Evolutionary conservation across 306 rosid genomes (phyloP), one percentile per base, ranked within the genome.

Genomic region (Cucumis cinereus): DNA sequence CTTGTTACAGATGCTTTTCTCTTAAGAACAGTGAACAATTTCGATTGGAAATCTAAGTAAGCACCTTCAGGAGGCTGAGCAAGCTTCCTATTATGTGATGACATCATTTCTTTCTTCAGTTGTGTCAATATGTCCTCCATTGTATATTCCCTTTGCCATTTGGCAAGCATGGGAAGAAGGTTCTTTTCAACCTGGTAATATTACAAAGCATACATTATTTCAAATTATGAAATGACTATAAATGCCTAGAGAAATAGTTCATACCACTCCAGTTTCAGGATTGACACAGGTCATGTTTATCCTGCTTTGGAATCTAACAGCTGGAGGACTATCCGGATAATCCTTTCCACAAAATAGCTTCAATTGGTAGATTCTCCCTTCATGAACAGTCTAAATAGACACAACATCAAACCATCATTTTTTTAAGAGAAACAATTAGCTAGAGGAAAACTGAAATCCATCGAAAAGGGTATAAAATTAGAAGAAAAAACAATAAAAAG

Each of bases 291-390:
- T 90, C 97, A 94, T 90, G 85, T 92, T 92, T 81, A 94, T 83
- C 86, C 92, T 87, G 72, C 97, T 86, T 83, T 92, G 99, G 84
- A 94, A 92, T 84, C 95, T 90, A 72, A 92, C 99, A 63, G 93
- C 84, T 76, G 99, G 99, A 59, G 97, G 96, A 53, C 85, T 89
- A 66, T 89, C 97, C 1, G 97, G 99, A 83, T 94, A 94, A 77
- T 92, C 99, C 82, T 87, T 86, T 73, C 96, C 96, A 53, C 99
- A 94, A 77, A 94, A 94, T 77, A 94, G 88, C 73, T 92, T 94
- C 90, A 92, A 86, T 78, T 94, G 99, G 85, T 89, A 89, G 84
- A 92, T 94, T 77, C 93, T 79, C 75, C 97, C 99, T 89, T 94
- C 99, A 74, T 94, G 99, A 75, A 94, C 96, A 78, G 97, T 89